Conservation (phyloP, 2,329 filamentous ascomycete species). For the Aspergillus ochraceus region DNA sequence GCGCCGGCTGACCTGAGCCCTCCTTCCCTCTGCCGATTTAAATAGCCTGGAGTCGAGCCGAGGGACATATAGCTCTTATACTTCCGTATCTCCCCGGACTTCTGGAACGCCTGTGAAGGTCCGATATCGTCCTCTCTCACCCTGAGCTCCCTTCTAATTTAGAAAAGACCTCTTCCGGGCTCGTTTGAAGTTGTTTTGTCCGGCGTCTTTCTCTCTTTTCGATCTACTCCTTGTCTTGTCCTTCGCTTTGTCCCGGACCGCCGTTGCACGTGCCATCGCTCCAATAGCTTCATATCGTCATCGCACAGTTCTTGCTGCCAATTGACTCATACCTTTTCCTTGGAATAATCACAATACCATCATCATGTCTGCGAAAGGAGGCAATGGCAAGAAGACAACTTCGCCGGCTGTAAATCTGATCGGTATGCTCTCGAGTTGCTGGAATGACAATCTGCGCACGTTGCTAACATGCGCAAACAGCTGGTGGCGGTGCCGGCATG, state of each 20-base stretch:
- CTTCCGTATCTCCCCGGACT: slow-evolving; percentile 36
- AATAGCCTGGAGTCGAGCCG: slow-evolving; percentile 18
- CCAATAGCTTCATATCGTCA: slow-evolving; percentile 1
- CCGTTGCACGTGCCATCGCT: background rate
- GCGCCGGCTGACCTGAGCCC: background rate
- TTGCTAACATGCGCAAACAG: slow-evolving; percentile 49
- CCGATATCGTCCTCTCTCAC: slow-evolving; percentile 25
- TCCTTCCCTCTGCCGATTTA: slow-evolving; percentile 10
- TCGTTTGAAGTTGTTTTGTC: slow-evolving; percentile 3
- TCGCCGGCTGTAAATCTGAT: slow-evolving; percentile 89
- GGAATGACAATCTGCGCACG: background rate
- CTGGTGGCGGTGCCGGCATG: slow-evolving; percentile 96
- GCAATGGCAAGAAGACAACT: slow-evolving; percentile 70
- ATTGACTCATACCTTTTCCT: slow-evolving; percentile 2
- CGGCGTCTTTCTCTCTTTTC: slow-evolving; percentile 8
- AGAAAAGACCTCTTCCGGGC: background rate
- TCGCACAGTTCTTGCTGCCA: slow-evolving; percentile 1
- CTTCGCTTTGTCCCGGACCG: background rate
- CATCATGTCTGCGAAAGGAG: slow-evolving; percentile 61
- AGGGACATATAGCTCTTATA: slow-evolving; percentile 26
- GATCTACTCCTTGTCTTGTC: background rate
- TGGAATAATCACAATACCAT: background rate
- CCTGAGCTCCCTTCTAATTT: slow-evolving; percentile 6
- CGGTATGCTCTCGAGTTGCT: slow-evolving; percentile 56
- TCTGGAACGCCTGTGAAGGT: slow-evolving; percentile 19